A percentile compares a stretch with the other conserved stretches of the same genome.
phyloP scores from a whole-genome alignment of 148 eudicot species.

The Selenicereus undatus region DNA sequence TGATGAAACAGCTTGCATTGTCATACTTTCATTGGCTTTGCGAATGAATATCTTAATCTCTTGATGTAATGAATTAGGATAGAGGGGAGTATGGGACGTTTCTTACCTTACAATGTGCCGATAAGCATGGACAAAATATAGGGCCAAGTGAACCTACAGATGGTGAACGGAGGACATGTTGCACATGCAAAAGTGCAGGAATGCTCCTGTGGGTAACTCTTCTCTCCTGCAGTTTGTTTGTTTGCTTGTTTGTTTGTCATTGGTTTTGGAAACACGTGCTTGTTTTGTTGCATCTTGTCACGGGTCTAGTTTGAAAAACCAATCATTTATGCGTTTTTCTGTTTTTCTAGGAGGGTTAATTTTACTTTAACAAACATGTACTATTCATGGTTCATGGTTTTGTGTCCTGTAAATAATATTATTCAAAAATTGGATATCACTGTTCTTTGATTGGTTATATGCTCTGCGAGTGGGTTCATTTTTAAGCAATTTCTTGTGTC shows the following conservation, averaged over 20 bases:
- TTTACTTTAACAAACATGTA: neutral
- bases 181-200: conserved; percentile 40
- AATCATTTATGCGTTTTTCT: neutral
- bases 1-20: neutral
- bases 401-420: neutral
- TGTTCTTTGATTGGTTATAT: neutral
- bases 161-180: conserved; percentile 24
- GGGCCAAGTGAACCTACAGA: conserved; percentile 17
- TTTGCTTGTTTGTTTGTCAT: neutral
- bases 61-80: conserved; percentile 35
- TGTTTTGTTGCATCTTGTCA: neutral
- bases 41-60: conserved; percentile 11
- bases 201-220: conserved; percentile 53
- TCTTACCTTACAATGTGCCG: conserved; percentile 10
- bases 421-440: neutral
- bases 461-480: neutral
- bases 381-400: neutral
- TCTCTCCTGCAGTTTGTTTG: neutral
- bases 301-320: neutral
- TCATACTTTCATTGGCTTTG: neutral
- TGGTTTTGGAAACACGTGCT: neutral
- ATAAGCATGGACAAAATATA: conserved; percentile 12
- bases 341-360: neutral
- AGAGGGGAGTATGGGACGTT: conserved; percentile 29
- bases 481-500: neutral